Conservation (phyloP, 176 grass and related monocot species). For the Phoenix roebelenii region DNA sequence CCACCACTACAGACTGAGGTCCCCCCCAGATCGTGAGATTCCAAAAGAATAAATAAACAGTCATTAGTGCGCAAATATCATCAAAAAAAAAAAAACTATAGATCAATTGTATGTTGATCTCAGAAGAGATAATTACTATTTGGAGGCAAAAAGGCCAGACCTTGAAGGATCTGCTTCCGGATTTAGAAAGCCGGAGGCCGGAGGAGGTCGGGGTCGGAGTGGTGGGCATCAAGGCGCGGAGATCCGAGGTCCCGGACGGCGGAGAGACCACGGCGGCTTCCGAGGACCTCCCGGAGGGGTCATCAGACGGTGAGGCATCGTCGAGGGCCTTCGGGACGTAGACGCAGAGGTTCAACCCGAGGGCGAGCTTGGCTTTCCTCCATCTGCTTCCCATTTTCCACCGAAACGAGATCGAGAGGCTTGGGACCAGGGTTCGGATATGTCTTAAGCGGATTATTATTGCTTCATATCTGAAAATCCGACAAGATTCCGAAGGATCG, state of each 20-base stretch:
- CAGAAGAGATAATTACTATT: conserved; percentile 16
- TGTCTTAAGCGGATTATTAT: too few species aligned
- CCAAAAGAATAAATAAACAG: too few species aligned
- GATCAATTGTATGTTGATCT: not conserved
- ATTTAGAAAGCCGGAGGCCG: conserved; percentile 76
- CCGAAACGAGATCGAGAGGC: too few species aligned
- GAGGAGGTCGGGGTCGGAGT: conserved; percentile 75
- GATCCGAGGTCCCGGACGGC: not conserved
- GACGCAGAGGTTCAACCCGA: conserved; percentile 80
- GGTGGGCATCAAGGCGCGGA: conserved; percentile 61
- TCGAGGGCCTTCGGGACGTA: conserved; percentile 64
- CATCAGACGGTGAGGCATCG: conserved; percentile 33
- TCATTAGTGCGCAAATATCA: not conserved
- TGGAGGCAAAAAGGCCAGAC: conserved; percentile 10
- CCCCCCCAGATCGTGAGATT: too few species aligned
- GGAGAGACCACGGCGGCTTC: conserved; percentile 3
- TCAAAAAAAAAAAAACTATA: not conserved
- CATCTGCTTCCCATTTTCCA: conserved; percentile 60
- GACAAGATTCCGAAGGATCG: too few species aligned
- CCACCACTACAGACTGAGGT: too few species aligned
- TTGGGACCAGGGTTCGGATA: too few species aligned
- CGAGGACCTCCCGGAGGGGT: conserved; percentile 34
- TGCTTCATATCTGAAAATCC: too few species aligned
- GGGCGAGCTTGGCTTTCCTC: conserved; percentile 83
- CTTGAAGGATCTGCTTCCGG: conserved; percentile 77